phyloP scores from a whole-genome alignment of 2,329 filamentous ascomycete species.

The Fusarium xylarioides region DNA sequence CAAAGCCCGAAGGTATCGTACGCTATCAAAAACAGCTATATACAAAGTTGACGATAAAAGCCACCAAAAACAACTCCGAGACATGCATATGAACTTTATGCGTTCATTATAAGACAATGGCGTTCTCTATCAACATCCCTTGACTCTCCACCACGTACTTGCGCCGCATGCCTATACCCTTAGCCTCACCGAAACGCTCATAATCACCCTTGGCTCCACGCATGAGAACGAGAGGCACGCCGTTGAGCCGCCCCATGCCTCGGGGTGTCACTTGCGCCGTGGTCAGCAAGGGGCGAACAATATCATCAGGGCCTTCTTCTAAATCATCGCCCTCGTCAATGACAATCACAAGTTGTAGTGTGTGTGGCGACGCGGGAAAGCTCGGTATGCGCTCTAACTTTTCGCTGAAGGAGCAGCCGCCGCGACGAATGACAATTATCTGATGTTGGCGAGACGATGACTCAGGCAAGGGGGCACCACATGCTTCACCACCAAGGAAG shows the following conservation, averaged over 20 bases:
- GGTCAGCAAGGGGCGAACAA: constrained; percentile 75
- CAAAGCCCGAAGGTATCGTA: background rate
- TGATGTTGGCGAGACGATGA: constrained; percentile 68
- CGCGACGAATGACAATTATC: constrained; percentile 82
- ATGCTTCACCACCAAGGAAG: constrained; percentile 76
- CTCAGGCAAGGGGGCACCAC: constrained; percentile 66
- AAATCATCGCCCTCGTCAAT: constrained; percentile 64
- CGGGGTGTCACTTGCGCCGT: constrained; percentile 74
- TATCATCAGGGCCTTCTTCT: constrained; percentile 38
- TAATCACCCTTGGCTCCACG: constrained; percentile 72
- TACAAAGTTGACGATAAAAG: constrained; percentile 10
- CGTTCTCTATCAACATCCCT: constrained; percentile 80
- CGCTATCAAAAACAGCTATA: background rate
- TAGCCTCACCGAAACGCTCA: constrained; percentile 68
- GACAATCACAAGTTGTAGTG: constrained; percentile 83
- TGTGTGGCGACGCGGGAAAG: constrained; percentile 67
- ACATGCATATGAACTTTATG: constrained; percentile 28
- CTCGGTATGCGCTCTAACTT: constrained; percentile 89
- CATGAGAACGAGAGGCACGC: constrained; percentile 85
- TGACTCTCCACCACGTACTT: constrained; percentile 84
- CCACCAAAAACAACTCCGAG: constrained; percentile 32
- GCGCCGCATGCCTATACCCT: constrained; percentile 77
- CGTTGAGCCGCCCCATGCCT: constrained; percentile 74
- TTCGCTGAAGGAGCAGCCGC: constrained; percentile 82
- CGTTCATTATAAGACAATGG: constrained; percentile 66